Conservation (phyloP, 768 basidiomycete species). For the Phlegmacium glaucopus region DNA sequence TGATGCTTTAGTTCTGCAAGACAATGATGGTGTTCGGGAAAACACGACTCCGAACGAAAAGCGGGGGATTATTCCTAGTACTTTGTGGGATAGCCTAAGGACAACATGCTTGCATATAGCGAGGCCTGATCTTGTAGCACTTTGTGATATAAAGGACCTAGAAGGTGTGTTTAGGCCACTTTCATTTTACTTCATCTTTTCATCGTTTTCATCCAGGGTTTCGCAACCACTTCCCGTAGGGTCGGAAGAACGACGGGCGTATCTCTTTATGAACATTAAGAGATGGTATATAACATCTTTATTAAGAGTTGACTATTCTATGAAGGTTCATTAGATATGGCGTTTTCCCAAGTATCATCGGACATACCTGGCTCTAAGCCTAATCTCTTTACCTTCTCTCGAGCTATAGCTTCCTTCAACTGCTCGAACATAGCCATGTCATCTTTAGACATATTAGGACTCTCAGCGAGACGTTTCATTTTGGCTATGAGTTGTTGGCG, state of each 20-base stretch:
- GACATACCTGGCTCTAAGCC: constrained; percentile 17
- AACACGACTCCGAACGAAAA: constrained; percentile 40
- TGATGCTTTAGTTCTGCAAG: constrained; percentile 87
- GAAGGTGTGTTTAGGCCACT: constrained; percentile 38
- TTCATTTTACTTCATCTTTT: background rate
- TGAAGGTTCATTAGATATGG: constrained; percentile 4
- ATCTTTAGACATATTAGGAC: constrained; percentile 23
- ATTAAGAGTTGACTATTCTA: constrained; percentile 2
- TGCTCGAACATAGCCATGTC: constrained; percentile 27
- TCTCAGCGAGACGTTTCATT: constrained; percentile 46
- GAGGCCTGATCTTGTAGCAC: constrained; percentile 67
- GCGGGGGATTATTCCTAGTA: constrained; percentile 70
- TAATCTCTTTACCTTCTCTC: constrained; percentile 19
- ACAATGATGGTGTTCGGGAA: constrained; percentile 71
- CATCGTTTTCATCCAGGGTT: constrained; percentile 18
- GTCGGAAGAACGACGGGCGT: background rate
- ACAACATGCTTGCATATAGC: constrained; percentile 81
- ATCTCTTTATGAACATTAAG: constrained; percentile 4
- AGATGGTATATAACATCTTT: no score
- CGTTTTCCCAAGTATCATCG: background rate
- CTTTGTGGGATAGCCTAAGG: constrained; percentile 87
- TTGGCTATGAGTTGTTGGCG: constrained; percentile 40
- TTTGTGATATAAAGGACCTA: constrained; percentile 73
- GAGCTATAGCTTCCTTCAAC: constrained; percentile 15
- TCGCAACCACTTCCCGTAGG: constrained; percentile 21